Evolutionary conservation across 108 stramenopile species (phyloP), one percentile per base, ranked within the genome.

Genomic region (Conticribra weissflogii): DNA sequence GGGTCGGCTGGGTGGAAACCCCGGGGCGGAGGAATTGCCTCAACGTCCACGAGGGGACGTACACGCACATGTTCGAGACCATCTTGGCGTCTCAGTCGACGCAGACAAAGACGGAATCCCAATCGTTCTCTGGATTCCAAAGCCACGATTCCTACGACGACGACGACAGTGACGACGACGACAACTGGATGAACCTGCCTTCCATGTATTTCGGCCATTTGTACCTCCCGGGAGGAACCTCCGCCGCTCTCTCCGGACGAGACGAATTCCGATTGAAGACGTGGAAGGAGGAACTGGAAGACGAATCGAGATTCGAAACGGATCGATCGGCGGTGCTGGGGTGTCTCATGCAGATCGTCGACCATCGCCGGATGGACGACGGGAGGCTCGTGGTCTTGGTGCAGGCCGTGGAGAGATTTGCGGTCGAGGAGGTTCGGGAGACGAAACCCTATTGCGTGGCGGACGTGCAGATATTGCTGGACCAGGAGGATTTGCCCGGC

Each of bases 51-150:
- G 91, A 92, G 54, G 78, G 74, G 3, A 48, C 71, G 15, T 92
- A 92, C 48, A 92, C 88, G 1, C 82, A 92, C 74, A 85, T 89
- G 86, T 88, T 92, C 58, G 91, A 92, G 54, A 74, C 44, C 23
- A 80, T 92, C 15, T 41, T 92, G 4, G 72, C 77, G 1, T 32
- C 63, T 5, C 8, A 18, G 3, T 27, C 54, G n/a, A n/a, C 2
- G 28, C 22, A 3, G 28, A 18, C 19, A 31, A 18, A 19, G 45
- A 24, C 4, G 22, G n/a, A n/a, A n/a, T n/a, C n/a, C n/a, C n/a
- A n/a, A n/a, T n/a, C n/a, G n/a, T n/a, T n/a, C n/a, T n/a, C n/a
- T n/a, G n/a, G n/a, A n/a, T n/a, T n/a, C n/a, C n/a, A n/a, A n/a
- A n/a, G n/a, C n/a, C n/a, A n/a, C n/a, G n/a, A n/a, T n/a, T 3